These are phyloP conservation scores for Aeminium ludgeri DNA, from an alignment of 495 filamentous ascomycete genomes.

Conservation along the genomic window DNA sequence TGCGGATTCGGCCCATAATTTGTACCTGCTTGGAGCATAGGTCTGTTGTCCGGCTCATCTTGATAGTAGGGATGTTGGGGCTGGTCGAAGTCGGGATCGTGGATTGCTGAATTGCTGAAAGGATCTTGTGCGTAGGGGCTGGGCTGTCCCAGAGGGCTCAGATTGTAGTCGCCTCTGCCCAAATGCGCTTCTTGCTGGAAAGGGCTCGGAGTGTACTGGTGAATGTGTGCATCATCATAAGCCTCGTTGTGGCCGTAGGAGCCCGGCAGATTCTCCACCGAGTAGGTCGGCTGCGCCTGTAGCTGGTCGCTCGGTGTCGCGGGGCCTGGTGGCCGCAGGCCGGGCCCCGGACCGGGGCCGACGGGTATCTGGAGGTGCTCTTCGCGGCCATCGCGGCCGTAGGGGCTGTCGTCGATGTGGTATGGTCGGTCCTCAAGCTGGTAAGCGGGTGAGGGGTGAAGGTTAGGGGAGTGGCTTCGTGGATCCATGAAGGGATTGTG, in stretches of 20 bases:
- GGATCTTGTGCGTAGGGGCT: constrained; percentile 36
- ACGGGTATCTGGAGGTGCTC: constrained; percentile 47
- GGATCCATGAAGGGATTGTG: constrained; percentile 18
- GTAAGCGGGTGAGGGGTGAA: constrained; percentile 13
- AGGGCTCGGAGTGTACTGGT: constrained; percentile 22
- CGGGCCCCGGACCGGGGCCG: constrained; percentile 29
- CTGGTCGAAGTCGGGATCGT: constrained; percentile 4
- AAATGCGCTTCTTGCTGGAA: constrained; percentile 27
- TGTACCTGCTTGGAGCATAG: constrained; percentile 40
- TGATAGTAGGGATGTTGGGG: constrained; percentile 26
- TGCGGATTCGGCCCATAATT: constrained; percentile 41
- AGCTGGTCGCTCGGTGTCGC: constrained; percentile 42
- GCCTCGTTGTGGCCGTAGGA: constrained; percentile 53
- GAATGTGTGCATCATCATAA: constrained; percentile 35
- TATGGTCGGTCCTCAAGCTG: constrained; percentile 18
- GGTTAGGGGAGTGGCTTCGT: constrained; percentile 10
- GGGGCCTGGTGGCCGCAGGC: neutral
- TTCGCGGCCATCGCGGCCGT: neutral
- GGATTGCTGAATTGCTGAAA: constrained; percentile 5
- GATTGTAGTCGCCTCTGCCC: constrained; percentile 45
- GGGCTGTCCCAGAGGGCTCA: constrained; percentile 71
- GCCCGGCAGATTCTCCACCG: constrained; percentile 56
- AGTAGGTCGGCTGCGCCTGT: constrained; percentile 63
- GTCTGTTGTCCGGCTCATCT: constrained; percentile 40
- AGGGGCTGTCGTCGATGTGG: constrained; percentile 3